Percentiles rank a stretch among this genome's conserved stretches.
phyloP scores from a whole-genome alignment of 106 monocot genomes.

The Dendrobium officinale region DNA sequence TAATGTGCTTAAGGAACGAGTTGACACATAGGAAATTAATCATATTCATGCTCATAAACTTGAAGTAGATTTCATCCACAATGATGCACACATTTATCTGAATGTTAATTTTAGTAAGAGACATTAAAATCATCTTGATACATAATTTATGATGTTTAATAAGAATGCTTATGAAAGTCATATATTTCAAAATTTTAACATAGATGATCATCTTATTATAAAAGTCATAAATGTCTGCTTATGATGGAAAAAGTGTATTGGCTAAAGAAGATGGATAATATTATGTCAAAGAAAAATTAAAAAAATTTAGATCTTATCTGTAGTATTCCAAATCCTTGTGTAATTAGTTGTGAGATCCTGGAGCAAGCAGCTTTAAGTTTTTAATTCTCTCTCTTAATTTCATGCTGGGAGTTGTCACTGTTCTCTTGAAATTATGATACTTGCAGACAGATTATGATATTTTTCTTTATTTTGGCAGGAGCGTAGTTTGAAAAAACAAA shows the following conservation, averaged over 20 bases:
- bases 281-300: not conserved
- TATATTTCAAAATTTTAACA: too few species aligned
- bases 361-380: too few species aligned
- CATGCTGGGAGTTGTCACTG: not conserved
- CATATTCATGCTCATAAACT: too few species aligned
- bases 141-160: too few species aligned
- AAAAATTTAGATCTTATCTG: not conserved
- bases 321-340: not conserved
- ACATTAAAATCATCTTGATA: not conserved
- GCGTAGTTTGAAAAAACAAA: conserved; percentile 74
- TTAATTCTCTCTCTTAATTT: not conserved
- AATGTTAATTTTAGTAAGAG: not conserved
- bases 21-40: too few species aligned
- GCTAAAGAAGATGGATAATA: not conserved
- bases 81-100: too few species aligned
- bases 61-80: too few species aligned
- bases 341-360: not conserved
- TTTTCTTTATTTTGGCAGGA: conserved; percentile 29
- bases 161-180: too few species aligned
- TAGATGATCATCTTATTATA: too few species aligned
- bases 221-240: too few species aligned
- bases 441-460: not conserved
- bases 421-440: not conserved
- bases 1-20: too few species aligned
- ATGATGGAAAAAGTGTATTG: not conserved